Percentiles rank a stretch among this genome's conserved stretches.
These are phyloP conservation scores for Remersonia thermophila DNA, from an alignment of 2,329 filamentous ascomycete species.

Conservation along the genomic window DNA sequence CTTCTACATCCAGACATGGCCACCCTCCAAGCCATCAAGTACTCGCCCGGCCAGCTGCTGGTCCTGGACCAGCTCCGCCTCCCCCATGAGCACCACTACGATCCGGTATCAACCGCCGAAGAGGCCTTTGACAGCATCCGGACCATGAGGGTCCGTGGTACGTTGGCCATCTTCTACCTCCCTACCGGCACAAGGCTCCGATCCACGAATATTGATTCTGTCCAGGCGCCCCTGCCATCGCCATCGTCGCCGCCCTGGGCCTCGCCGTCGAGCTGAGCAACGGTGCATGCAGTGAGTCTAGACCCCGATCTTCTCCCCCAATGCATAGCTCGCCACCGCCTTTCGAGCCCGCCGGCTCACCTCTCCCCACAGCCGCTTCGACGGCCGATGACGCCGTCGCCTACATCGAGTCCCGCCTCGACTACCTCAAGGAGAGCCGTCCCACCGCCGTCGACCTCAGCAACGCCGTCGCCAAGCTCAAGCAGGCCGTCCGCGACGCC, in stretches of 20 bases:
- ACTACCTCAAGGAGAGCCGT: conserved; percentile 78
- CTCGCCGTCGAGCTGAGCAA: conserved; percentile 72
- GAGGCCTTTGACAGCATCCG: conserved; percentile 76
- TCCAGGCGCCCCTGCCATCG: conserved; percentile 81
- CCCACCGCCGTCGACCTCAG: conserved; percentile 92
- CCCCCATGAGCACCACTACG: conserved; percentile 69
- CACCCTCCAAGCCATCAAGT: conserved; percentile 66
- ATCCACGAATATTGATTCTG: too few species aligned
- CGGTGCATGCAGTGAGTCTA: conserved; percentile 35
- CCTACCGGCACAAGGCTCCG: too few species aligned
- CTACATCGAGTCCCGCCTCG: conserved; percentile 64
- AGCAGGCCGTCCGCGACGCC: conserved; percentile 43
- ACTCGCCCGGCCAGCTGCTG: conserved; percentile 56
- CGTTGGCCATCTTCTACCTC: background rate
- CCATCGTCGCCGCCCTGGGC: conserved; percentile 87
- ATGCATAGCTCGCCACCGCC: conserved; percentile 1
- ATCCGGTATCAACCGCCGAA: conserved; percentile 54
- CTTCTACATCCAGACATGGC: too few species aligned
- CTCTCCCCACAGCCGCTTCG: background rate
- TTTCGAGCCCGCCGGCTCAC: background rate
- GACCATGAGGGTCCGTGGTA: conserved; percentile 61
- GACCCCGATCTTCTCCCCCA: conserved; percentile 18
- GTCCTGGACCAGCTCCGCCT: conserved; percentile 77
- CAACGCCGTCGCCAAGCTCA: conserved; percentile 77
- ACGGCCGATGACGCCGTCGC: conserved; percentile 43